Conservation (phyloP, 495 filamentous ascomycete genomes). For the Penicillium angulare region DNA sequence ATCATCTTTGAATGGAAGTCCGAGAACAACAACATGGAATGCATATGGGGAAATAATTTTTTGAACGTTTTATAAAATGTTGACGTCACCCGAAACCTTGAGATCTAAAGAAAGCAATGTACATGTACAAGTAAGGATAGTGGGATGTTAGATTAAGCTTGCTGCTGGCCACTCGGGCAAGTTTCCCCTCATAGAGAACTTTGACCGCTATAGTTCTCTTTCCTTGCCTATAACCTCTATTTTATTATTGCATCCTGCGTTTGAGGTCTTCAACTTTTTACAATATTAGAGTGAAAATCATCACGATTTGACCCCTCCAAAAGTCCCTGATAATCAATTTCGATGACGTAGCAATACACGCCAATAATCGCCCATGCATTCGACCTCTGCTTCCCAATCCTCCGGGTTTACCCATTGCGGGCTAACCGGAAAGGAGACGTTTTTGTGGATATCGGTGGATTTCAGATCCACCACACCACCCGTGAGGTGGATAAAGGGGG, state of each 20-base stretch:
- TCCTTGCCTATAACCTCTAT: too few species aligned
- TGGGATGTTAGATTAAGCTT: background rate
- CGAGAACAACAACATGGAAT: background rate
- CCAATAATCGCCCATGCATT: background rate
- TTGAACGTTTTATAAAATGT: too few species aligned
- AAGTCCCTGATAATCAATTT: too few species aligned
- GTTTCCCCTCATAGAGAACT: background rate
- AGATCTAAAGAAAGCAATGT: too few species aligned
- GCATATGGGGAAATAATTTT: background rate
- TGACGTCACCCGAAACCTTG: background rate
- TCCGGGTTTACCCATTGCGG: slow-evolving; percentile 3
- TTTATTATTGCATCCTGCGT: background rate
- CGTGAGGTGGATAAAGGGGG: background rate
- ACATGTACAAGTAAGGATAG: too few species aligned
- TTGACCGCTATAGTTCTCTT: background rate
- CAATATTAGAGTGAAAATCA: background rate
- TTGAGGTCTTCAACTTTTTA: background rate
- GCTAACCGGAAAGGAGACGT: slow-evolving; percentile 1
- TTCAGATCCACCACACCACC: background rate
- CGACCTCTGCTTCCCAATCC: background rate
- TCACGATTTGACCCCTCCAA: background rate
- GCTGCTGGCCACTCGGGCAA: background rate
- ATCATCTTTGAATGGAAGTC: too few species aligned
- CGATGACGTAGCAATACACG: background rate
- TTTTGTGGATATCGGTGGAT: background rate